Percentiles rank a stretch among this genome's conserved stretches.
These are phyloP conservation scores for Trichosanthes truncata DNA, from an alignment of 306 rosid species.

Conservation along the genomic window DNA sequence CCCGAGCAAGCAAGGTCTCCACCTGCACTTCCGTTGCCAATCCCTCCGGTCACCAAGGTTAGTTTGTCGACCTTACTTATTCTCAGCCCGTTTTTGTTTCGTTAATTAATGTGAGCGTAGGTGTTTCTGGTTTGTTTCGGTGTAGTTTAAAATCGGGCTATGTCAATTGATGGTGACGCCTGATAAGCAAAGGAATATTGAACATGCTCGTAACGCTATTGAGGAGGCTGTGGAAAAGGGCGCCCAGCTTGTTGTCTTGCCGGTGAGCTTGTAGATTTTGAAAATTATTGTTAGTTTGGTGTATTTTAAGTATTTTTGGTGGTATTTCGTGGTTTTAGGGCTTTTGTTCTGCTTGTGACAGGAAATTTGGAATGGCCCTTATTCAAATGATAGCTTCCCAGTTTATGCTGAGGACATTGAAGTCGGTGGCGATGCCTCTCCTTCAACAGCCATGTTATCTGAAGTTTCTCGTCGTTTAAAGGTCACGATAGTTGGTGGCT, in stretches of 20 bases:
- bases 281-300: not conserved
- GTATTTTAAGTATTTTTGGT: not conserved
- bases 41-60: slow-evolving; percentile 67
- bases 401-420: slow-evolving; percentile 84
- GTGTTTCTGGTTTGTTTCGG: slow-evolving; percentile 9
- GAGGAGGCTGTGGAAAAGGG: slow-evolving; percentile 75
- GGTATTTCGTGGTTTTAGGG: not conserved
- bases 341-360: slow-evolving; percentile 9
- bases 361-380: slow-evolving; percentile 98
- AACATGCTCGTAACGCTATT: slow-evolving; percentile 66
- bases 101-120: not conserved
- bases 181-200: slow-evolving; percentile 70
- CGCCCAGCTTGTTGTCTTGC: slow-evolving; percentile 71
- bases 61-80: not conserved
- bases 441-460: slow-evolving; percentile 91
- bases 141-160: slow-evolving; percentile 70
- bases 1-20: slow-evolving; percentile 68
- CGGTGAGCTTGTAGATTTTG: slow-evolving; percentile 34
- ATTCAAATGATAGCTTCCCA: slow-evolving; percentile 78
- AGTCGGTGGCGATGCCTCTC: slow-evolving; percentile 72
- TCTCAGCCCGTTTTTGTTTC: not conserved
- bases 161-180: slow-evolving; percentile 77
- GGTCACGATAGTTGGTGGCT: slow-evolving; percentile 88
- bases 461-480: slow-evolving; percentile 53
- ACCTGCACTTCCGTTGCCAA: slow-evolving; percentile 53